Evolutionary conservation across 805 yeast species (phyloP), one percentile per base, ranked within the genome.

Genomic region (Barnettozyma californica): DNA sequence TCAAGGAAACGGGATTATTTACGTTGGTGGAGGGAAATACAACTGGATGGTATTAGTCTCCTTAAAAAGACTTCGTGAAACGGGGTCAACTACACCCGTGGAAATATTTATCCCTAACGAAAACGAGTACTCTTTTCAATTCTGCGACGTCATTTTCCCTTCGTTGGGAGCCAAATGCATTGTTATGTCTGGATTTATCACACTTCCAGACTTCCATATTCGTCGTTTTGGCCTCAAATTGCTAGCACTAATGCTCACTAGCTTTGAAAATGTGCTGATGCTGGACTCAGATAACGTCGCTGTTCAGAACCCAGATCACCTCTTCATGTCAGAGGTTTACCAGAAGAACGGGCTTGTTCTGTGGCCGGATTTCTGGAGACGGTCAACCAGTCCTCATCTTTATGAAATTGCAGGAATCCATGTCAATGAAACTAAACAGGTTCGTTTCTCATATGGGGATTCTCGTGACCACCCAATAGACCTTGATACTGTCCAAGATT

Each of bases 71-170:
- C 56, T 89, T 43, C 70, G 96, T 57, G 77, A 80, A 36, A 68
- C 76, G 7, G 89, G 92, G 3, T 80, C 86, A 2, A 73, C 72
- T 10, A 65, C 84, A 34, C 96, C 97, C 0, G 80, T 90, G 19
- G 97, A 90, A 69, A 84, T 90, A 8, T 75, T 87, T 54, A 79
- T 90, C 54, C 95, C 95, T 9, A 74, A 78, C 35, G 69, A 74
- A 19, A 76, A 75, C 31, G 94, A 86, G 59, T 86, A 80, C 58
- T 94, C 87, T 58, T 73, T 78, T 31, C 84, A 83, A 49, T 72
- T 82, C 46, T 89, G 96, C 66, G 80, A 77, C 19, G 67, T 68
- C 7, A 69, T 84, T 2, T 70, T 87, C 55, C 94, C 95, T 0
- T 64, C 82, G 14, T 58, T 79, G 47, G 76, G 81, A 50, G 90